Evolutionary conservation across 106 monocot species (phyloP), one percentile per base, ranked within the genome.

Genomic region (Gastrodia elata): DNA sequence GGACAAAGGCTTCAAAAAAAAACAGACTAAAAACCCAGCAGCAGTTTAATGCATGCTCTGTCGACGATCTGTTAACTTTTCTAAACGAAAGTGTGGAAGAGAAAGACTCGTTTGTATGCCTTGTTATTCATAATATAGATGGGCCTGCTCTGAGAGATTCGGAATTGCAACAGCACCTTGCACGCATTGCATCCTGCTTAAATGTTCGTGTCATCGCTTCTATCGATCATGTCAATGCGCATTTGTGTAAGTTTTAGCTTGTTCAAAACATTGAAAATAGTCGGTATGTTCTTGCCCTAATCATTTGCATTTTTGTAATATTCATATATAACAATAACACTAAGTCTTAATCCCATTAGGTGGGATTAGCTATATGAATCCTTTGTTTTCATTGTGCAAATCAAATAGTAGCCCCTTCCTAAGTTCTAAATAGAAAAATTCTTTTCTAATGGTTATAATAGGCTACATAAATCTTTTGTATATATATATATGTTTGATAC

Each of bases 91-190:
- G 68, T 32, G 44, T 72, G n/a, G 74, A 83, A 71, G 81, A 84
- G 32, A 80, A 69, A 42, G 84, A 82, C 43, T 68, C 56, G 26
- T 83, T 88, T 80, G 70, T 98, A 26, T 93, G 93, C 59, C 38
- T 97, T 65, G 71, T 93, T 38, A 70, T 97, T 81, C 90, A 97
- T 82, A 90, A 93, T 70, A 93, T 98, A 36, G 98, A 98, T 71
- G 98, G 98, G 48, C 98, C 98, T 84, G 91, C 83, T 71, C 78
- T 98, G 58, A 82, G 98, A 46, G 98, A 98, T 78, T 76, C 80
- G 73, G 98, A 98, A 80, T 75, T 88, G 10, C 98, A 98, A 64
- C 98, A 93, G 26, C 75, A 73, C 73, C 98, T 98, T 84, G 93
- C 93, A 67, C 82, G 75, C 58, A 32, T 93, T 30, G 85, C 98